phyloP scores from a whole-genome alignment of 345 rosid species.

The Garcia nutans region DNA sequence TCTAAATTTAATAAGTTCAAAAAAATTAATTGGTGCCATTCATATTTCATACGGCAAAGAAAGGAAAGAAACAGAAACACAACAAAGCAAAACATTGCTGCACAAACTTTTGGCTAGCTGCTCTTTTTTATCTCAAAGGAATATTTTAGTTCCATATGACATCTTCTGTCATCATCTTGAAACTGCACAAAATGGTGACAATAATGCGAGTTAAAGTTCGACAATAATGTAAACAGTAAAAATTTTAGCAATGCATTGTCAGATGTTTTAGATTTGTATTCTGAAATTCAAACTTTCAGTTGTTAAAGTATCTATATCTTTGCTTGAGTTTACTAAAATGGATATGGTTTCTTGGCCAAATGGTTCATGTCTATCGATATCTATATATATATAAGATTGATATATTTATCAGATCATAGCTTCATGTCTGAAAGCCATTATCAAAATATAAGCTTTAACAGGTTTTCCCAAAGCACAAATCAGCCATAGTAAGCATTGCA shows the following conservation, averaged over 20 bases:
- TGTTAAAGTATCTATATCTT: too few species aligned
- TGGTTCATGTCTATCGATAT: neutral
- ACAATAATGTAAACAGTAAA: neutral
- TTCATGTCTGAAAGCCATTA: too few species aligned
- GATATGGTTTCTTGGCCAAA: neutral
- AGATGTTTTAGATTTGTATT: neutral
- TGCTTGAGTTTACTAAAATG: neutral
- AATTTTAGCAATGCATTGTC: neutral
- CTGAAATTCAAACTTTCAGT: neutral
- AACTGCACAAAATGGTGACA: conserved; percentile 37
- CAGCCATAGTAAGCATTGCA: neutral
- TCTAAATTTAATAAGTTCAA: neutral
- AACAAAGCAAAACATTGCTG: neutral
- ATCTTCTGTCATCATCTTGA: conserved; percentile 53
- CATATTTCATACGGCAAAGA: neutral
- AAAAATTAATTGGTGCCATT: conserved; percentile 5
- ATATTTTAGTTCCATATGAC: conserved; percentile 54
- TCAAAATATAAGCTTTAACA: too few species aligned
- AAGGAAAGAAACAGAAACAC: neutral
- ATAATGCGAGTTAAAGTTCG: neutral
- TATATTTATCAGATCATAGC: too few species aligned
- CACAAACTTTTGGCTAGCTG: conserved; percentile 11
- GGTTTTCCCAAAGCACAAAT: neutral
- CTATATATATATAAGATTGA: too few species aligned
- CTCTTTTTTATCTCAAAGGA: conserved; percentile 48